phyloP scores from a whole-genome alignment of 1,284 basidiomycete species.

The Thelephora terrestris region DNA sequence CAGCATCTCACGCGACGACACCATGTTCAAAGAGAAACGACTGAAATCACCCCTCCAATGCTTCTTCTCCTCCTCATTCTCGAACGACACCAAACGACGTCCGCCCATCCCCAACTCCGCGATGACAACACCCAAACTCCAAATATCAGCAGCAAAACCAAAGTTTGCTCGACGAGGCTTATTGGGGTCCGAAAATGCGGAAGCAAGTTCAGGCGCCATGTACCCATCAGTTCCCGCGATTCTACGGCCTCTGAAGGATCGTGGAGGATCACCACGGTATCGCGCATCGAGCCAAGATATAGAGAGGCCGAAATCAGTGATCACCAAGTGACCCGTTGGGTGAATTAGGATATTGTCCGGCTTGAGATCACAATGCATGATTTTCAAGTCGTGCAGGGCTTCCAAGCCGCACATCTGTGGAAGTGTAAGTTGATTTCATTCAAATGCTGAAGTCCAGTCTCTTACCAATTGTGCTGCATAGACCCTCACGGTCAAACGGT shows the following conservation, averaged over 20 bases:
- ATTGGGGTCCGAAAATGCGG: not conserved
- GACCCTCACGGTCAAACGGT: conserved; percentile 3
- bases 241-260: not conserved
- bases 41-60: too few species aligned
- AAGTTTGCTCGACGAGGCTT: not conserved
- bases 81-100: too few species aligned
- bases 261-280: not conserved
- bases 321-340: conserved; percentile 7
- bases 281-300: too few species aligned
- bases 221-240: conserved; percentile 14
- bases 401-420: conserved; percentile 29
- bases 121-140: conserved; percentile 15
- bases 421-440: not conserved
- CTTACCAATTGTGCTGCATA: conserved; percentile 11
- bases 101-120: too few species aligned
- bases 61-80: too few species aligned
- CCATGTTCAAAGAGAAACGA: too few species aligned
- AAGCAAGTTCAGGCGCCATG: conserved; percentile 14
- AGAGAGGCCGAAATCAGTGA: conserved; percentile 10
- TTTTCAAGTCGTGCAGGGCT: conserved; percentile 48
- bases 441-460: not conserved
- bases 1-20: too few species aligned
- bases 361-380: conserved; percentile 15
- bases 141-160: conserved; percentile 12
- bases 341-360: conserved; percentile 12